Evolutionary conservation across 768 basidiomycete genomes (phyloP).

Genomic region (Collybiopsis confluens): DNA sequence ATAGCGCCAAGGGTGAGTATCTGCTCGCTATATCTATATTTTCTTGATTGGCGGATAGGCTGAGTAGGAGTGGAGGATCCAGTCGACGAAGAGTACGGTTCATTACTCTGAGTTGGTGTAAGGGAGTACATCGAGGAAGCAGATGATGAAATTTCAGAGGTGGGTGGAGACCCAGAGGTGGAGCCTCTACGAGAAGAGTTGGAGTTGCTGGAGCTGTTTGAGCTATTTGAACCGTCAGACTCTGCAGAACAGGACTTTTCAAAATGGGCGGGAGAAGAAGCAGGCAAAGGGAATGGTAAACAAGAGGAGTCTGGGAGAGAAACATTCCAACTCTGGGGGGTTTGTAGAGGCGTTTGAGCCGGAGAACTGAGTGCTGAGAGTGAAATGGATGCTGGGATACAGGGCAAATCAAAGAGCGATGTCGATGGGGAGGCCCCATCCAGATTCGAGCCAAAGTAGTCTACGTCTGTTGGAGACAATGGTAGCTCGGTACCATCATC

Average conservation of each 20-base stretch:
- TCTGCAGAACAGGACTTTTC: slow-evolving; percentile 1
- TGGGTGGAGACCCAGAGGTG: neutral
- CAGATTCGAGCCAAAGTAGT: neutral
- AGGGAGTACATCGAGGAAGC: slow-evolving; percentile 8
- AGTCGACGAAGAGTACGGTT: neutral
- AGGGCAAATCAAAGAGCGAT: neutral
- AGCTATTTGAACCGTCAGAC: slow-evolving; percentile 1
- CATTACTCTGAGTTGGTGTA: slow-evolving; percentile 8
- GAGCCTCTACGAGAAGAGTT: neutral
- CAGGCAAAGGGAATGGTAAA: neutral
- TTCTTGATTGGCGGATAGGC: neutral
- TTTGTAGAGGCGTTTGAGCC: neutral
- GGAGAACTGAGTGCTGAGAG: neutral
- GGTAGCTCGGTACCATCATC: slow-evolving; percentile 40
- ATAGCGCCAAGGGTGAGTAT: slow-evolving; percentile 23
- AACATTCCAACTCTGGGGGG: slow-evolving; percentile 1
- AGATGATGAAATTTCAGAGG: slow-evolving; percentile 4
- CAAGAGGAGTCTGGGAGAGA: neutral
- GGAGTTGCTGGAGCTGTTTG: neutral
- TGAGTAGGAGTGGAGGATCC: slow-evolving; percentile 5
- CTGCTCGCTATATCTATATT: slow-evolving; percentile 18
- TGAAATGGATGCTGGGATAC: slow-evolving; percentile 5
- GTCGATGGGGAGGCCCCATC: neutral
- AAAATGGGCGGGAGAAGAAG: neutral
- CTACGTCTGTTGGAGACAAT: slow-evolving; percentile 13